A percentile compares a stretch with the other conserved stretches of the same genome.
phyloP scores from a whole-genome alignment of 108 stramenopile species.

The Epithemia pelagica region DNA sequence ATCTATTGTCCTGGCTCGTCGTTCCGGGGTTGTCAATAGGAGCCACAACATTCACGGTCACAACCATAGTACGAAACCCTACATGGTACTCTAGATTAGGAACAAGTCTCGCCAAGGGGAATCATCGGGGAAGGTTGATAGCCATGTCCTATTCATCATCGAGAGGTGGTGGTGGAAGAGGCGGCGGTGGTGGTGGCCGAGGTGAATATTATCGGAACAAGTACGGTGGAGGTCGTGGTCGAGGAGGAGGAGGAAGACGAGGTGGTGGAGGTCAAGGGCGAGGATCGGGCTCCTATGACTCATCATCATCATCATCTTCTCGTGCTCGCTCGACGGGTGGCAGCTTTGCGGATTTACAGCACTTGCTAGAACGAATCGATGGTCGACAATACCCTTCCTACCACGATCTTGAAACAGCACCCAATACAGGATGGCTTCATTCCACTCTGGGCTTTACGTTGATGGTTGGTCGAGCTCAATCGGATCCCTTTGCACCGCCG shows the following conservation, averaged over 20 bases:
- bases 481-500: slow-evolving; percentile 93
- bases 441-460: slow-evolving; percentile 45
- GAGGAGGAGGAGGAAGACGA: slow-evolving; percentile 16
- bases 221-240: not conserved
- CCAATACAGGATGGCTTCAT: slow-evolving; percentile 46
- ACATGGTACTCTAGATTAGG: too few species aligned
- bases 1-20: too few species aligned
- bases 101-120: too few species aligned
- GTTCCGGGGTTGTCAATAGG: too few species aligned
- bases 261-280: slow-evolving; percentile 62
- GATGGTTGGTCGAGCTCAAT: slow-evolving; percentile 76
- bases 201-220: not conserved
- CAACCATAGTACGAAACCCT: too few species aligned
- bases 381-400: slow-evolving; percentile 81
- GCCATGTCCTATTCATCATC: not conserved
- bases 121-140: too few species aligned
- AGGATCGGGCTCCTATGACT: slow-evolving; percentile 29
- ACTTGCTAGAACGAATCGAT: slow-evolving; percentile 64
- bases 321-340: slow-evolving; percentile 31
- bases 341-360: slow-evolving; percentile 53
- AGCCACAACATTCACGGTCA: too few species aligned
- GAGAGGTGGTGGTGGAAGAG: not conserved
- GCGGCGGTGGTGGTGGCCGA: not conserved
- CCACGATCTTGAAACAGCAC: slow-evolving; percentile 78
- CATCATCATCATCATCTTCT: slow-evolving; percentile 28